Percentiles rank a stretch among this genome's conserved stretches.
Evolutionary conservation across 495 filamentous ascomycete genomes (phyloP).

Genomic region (Xylaria longipes): DNA sequence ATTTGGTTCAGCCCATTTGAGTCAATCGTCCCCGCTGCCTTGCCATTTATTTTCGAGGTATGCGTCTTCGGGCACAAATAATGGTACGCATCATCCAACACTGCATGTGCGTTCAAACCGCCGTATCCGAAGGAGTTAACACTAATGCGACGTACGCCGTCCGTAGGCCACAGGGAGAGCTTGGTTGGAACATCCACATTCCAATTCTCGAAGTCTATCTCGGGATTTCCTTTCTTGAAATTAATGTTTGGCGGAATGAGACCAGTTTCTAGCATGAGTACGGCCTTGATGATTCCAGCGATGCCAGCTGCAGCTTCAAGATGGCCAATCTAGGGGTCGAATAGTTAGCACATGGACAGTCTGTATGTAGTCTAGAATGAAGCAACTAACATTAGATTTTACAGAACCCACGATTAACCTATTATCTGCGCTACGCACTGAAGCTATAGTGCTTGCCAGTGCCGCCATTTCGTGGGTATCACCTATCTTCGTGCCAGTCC

Average conservation of each 20-base stretch:
- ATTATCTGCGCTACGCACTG: constrained; percentile 29
- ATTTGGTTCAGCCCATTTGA: no score
- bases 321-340: constrained; percentile 40
- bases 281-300: constrained; percentile 56
- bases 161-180: constrained; percentile 1
- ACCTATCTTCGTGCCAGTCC: constrained; percentile 55
- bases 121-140: constrained; percentile 11
- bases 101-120: constrained; percentile 5
- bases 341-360: no score
- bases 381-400: constrained; percentile 41
- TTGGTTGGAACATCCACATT: constrained; percentile 24
- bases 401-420: constrained; percentile 46
- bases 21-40: no score
- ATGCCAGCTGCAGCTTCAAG: constrained; percentile 48
- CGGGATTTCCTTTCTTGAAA: constrained; percentile 54
- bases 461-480: constrained; percentile 62
- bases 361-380: no score
- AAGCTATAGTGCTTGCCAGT: constrained; percentile 43
- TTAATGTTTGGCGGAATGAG: constrained; percentile 44
- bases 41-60: no score
- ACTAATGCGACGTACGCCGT: constrained; percentile 1
- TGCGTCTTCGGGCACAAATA: no score
- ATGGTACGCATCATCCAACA: constrained; percentile 3
- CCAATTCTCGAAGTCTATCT: constrained; percentile 30
- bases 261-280: constrained; percentile 55